Evolutionary conservation across 805 yeast species (phyloP), one percentile per base, ranked within the genome.

Genomic region (Diddensiella caesifluorescens): DNA sequence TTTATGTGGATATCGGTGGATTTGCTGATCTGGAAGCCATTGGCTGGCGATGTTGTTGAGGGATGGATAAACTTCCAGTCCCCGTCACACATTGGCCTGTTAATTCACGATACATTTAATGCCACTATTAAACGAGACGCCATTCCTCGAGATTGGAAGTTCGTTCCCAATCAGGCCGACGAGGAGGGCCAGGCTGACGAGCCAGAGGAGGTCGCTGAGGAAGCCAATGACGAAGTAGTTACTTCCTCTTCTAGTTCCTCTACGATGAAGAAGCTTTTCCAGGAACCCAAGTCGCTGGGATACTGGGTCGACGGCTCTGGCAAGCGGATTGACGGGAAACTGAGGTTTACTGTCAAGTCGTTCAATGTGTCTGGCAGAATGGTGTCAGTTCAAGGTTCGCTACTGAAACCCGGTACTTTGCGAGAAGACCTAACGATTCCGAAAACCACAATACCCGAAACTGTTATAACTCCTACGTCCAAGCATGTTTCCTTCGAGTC

Each of bases 61-160:
- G 98, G 98, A 9, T 74, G 79, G 69, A 74, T 83, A 41, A 87
- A 86, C 67, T 80, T 90, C 76, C 97, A 90, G 67, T 81, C 95
- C 2, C 95, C 95, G 13, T 82, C 95, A 5, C 98, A 92, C 60
- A 83, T 92, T 54, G 97, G 97, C 46, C 69, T 92, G 47, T 72
- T 92, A 50, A 71, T 92, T 38, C 89, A 86, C 60, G 97, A 92
- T 64, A 86, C 95, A 1, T 92, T 92, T 69, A 92, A 92, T 64
- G 97, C 97, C 18, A 79, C 90, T 35, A 86, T 92, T 49, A 86
- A 84, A 63, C 79, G 84, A 59, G 80, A 74, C 58, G 80, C 78
- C 53, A 88, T 92, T 47, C 98, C 98, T n/a, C 65, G 68, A 31
- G 74, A 70, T 35, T 92, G 98, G 98, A 69, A 69, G 25, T 92